These are phyloP conservation scores for Fragaria iinumae DNA, from an alignment of 306 rosid genomes.

Conservation along the genomic window DNA sequence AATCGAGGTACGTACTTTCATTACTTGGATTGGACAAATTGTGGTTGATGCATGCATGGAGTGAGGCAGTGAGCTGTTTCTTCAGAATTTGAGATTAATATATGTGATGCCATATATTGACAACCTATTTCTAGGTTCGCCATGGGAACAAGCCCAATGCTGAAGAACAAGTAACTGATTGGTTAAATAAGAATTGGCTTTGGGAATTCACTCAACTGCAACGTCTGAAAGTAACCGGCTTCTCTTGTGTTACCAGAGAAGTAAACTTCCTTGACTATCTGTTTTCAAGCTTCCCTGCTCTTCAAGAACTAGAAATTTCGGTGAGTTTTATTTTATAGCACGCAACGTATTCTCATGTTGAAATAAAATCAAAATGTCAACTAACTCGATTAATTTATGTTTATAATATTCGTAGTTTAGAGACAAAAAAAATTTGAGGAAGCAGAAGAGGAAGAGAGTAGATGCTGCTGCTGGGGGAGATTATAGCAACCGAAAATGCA, in stretches of 20 bases:
- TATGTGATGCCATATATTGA: background rate
- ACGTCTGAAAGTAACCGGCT: background rate
- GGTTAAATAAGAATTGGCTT: conserved; percentile 26
- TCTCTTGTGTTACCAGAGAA: conserved; percentile 14
- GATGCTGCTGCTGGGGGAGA: background rate
- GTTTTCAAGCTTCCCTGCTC: conserved; percentile 42
- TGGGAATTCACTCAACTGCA: conserved; percentile 28
- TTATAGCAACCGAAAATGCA: conserved; percentile 14
- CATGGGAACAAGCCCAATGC: background rate
- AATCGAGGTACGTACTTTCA: conserved; percentile 30
- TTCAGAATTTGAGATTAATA: background rate
- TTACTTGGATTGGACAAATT: background rate
- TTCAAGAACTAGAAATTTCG: conserved; percentile 48
- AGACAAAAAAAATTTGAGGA: too few species aligned
- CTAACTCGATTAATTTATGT: too few species aligned
- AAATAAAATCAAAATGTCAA: background rate
- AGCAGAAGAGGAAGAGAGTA: background rate
- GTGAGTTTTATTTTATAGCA: conserved; percentile 29
- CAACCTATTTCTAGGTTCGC: background rate
- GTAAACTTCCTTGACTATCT: background rate
- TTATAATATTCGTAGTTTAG: background rate
- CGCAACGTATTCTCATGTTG: background rate
- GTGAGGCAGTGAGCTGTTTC: background rate
- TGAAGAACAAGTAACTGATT: background rate
- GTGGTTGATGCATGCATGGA: too few species aligned